These are phyloP conservation scores for Luffa aegyptiaca DNA, from an alignment of 306 rosid genomes.

Conservation along the genomic window DNA sequence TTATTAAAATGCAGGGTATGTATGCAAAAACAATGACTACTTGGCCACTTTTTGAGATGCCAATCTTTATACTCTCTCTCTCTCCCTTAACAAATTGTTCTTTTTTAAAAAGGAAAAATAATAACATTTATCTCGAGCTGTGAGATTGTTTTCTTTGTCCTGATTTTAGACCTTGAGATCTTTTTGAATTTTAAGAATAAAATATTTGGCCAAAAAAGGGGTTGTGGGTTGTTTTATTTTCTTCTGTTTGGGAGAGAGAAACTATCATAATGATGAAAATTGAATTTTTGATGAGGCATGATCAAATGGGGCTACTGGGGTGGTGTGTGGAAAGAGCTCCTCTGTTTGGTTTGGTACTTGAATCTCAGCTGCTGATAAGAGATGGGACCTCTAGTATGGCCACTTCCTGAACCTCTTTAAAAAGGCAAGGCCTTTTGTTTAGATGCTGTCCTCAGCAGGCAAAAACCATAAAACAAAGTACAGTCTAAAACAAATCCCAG, in stretches of 20 bases:
- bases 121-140: constrained; percentile 3
- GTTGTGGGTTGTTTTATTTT: not conserved
- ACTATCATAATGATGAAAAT: not conserved
- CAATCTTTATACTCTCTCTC: not conserved
- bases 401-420: not conserved
- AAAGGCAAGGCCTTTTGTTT: not conserved
- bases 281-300: not conserved
- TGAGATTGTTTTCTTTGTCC: constrained; percentile 2
- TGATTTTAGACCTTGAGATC: not conserved
- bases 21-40: not conserved
- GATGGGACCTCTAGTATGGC: not conserved
- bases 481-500: not conserved
- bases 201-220: not conserved
- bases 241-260: not conserved
- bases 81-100: not conserved
- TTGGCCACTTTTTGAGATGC: constrained; percentile 4
- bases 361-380: not conserved
- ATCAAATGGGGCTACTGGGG: constrained; percentile 2
- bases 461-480: not conserved
- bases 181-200: not conserved
- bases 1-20: constrained; percentile 1
- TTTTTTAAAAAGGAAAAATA: not conserved
- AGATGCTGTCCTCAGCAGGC: not conserved
- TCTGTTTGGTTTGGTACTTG: constrained; percentile 7
- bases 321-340: not conserved